phyloP scores from a whole-genome alignment of 345 rosid species.

The Murraya koenigii region DNA sequence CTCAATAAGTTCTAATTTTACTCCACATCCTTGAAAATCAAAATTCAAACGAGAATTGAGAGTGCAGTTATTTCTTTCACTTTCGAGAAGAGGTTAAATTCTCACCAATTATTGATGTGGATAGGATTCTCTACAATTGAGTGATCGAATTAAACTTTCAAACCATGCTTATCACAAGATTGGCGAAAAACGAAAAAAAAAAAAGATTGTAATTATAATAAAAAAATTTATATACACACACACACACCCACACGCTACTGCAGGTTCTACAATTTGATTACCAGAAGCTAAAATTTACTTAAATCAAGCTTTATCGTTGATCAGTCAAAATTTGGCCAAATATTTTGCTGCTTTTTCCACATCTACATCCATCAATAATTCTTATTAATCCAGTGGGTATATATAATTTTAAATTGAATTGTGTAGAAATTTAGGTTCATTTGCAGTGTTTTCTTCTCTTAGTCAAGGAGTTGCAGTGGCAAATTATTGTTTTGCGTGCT shows the following conservation, averaged over 20 bases:
- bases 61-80: not conserved
- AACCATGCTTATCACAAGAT: no score
- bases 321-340: not conserved
- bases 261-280: not conserved
- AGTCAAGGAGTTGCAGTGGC: slow-evolving; percentile 29
- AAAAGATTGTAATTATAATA: no score
- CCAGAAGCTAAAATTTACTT: not conserved
- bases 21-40: not conserved
- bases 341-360: not conserved
- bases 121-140: not conserved
- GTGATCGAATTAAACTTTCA: not conserved
- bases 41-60: not conserved
- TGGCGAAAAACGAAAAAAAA: no score
- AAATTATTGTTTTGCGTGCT: slow-evolving; percentile 18
- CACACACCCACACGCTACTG: not conserved
- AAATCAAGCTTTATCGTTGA: not conserved
- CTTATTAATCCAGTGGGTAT: not conserved
- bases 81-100: not conserved
- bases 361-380: not conserved
- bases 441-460: not conserved
- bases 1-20: not conserved
- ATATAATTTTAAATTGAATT: not conserved
- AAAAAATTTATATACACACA: no score
- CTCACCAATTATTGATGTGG: no score
- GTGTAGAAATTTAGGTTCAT: not conserved